These are phyloP conservation scores for Solanum tacnaense DNA, from an alignment of 257 asterid genomes.

Conservation along the genomic window DNA sequence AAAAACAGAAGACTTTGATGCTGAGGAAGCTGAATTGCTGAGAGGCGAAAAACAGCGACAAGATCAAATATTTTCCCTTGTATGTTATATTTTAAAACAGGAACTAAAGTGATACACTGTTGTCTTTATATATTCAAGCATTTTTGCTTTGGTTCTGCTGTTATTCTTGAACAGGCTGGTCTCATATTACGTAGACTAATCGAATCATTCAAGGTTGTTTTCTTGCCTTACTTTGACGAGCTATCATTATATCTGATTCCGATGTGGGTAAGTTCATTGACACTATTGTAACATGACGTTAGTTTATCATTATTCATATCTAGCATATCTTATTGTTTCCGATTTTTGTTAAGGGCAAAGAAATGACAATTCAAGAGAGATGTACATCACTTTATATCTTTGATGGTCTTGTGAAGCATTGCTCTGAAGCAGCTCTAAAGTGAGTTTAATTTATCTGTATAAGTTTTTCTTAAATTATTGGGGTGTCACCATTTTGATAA, in stretches of 20 bases:
- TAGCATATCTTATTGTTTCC: not conserved
- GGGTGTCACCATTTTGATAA: not conserved
- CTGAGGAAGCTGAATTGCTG: not conserved
- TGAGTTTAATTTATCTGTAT: not conserved
- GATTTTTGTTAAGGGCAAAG: slow-evolving; percentile 52
- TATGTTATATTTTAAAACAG: not conserved
- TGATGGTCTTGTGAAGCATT: slow-evolving; percentile 86
- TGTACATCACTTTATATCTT: slow-evolving; percentile 79
- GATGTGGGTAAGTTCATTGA: slow-evolving; percentile 71
- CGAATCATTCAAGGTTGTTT: slow-evolving; percentile 69
- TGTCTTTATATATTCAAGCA: not conserved
- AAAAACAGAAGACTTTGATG: not conserved
- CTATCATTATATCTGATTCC: slow-evolving; percentile 75
- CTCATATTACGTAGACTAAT: slow-evolving; percentile 71
- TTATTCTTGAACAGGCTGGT: slow-evolving; percentile 38
- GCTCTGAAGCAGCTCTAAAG: slow-evolving; percentile 78
- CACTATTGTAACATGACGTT: not conserved
- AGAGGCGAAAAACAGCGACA: not conserved
- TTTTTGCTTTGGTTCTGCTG: not conserved
- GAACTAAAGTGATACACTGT: not conserved
- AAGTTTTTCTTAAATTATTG: not conserved
- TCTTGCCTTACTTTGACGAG: slow-evolving; percentile 92
- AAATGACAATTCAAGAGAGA: slow-evolving; percentile 82
- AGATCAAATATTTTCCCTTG: not conserved
- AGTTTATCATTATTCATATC: not conserved